These are phyloP conservation scores for Ceratobasidium sp. DNA, from an alignment of 1,284 basidiomycete genomes.

Conservation along the genomic window DNA sequence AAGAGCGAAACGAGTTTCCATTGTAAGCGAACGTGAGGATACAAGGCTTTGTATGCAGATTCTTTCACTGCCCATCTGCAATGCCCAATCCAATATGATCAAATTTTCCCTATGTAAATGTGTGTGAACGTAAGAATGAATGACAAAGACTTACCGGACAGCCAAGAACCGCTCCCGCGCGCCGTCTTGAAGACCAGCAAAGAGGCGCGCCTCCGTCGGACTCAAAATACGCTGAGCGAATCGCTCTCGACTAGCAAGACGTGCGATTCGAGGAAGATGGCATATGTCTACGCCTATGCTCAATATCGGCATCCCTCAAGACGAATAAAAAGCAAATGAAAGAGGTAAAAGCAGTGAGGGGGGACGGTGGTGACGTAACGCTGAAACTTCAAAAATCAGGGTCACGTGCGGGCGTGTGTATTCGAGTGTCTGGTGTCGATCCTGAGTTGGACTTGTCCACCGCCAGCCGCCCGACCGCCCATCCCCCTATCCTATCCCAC, in stretches of 20 bases:
- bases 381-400: neutral
- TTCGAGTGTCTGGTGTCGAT: conserved; percentile 1
- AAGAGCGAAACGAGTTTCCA: conserved; percentile 75
- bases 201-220: conserved; percentile 61
- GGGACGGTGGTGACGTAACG: too few species aligned
- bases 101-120: conserved; percentile 10
- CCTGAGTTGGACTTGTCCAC: too few species aligned
- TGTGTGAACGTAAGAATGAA: conserved; percentile 41
- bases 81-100: too few species aligned
- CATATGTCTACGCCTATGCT: conserved; percentile 85
- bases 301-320: conserved; percentile 58
- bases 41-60: conserved; percentile 89
- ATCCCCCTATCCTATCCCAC: too few species aligned
- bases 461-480: neutral
- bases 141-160: conserved; percentile 77
- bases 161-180: conserved; percentile 64
- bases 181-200: conserved; percentile 51
- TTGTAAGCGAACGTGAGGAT: conserved; percentile 66
- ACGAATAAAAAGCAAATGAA: neutral
- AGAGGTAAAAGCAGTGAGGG: too few species aligned
- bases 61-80: conserved; percentile 87
- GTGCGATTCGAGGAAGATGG: conserved; percentile 70
- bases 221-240: conserved; percentile 75
- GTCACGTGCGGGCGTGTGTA: conserved; percentile 11
- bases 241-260: conserved; percentile 61